Conservation (phyloP, 116 monocot species). For the Posidonia oceanica region DNA sequence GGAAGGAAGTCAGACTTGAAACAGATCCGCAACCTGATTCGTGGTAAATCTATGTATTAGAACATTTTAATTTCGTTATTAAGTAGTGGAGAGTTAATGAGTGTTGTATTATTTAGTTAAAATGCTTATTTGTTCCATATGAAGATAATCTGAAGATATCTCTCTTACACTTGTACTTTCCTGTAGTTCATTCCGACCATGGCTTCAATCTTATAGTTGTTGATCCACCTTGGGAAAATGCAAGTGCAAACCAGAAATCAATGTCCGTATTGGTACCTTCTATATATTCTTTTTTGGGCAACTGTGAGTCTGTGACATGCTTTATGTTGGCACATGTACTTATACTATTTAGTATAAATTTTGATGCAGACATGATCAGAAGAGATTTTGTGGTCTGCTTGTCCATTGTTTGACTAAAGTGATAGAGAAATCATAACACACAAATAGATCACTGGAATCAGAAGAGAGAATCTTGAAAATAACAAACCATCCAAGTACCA, state of each 20-base stretch:
- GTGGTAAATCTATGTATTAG: conserved; percentile 39
- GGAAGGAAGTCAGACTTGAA: conserved; percentile 72
- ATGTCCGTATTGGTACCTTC: conserved; percentile 17
- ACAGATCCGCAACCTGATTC: conserved; percentile 61
- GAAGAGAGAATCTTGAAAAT: too few relatives aligned
- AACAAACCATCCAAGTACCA: too few relatives aligned
- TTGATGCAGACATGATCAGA: too few relatives aligned
- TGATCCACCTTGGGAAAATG: conserved; percentile 99
- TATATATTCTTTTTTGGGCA: neutral
- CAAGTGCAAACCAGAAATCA: conserved; percentile 77
- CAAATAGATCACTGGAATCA: too few relatives aligned
- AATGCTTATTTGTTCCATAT: neutral
- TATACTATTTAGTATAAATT: too few relatives aligned
- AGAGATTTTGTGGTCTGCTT: too few relatives aligned
- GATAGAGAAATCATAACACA: too few relatives aligned
- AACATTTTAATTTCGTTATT: neutral
- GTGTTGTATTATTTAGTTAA: neutral
- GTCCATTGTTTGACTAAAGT: too few relatives aligned
- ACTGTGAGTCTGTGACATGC: too few relatives aligned
- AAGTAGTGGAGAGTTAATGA: neutral
- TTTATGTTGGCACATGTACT: too few relatives aligned
- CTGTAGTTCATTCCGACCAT: conserved; percentile 41
- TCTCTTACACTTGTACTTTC: conserved; percentile 2
- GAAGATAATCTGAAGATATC: neutral
- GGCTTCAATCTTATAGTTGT: conserved; percentile 87